These are phyloP conservation scores for Fusarium siculi DNA, from an alignment of 2,329 filamentous ascomycete species.

Conservation along the genomic window DNA sequence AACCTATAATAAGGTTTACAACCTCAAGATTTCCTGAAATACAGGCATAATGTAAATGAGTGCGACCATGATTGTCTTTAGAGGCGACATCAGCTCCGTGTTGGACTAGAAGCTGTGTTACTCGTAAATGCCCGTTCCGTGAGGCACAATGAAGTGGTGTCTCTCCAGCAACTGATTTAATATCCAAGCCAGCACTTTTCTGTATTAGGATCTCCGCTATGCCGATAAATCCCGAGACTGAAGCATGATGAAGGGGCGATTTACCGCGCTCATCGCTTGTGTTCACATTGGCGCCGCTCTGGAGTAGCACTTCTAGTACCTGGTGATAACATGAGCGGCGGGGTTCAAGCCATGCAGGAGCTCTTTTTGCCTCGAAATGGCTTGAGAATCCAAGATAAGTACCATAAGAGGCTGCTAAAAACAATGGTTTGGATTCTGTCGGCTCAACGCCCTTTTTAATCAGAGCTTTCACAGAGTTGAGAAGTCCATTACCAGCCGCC, in stretches of 20 bases:
- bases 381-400: fast-evolving
- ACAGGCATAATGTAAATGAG: fast-evolving
- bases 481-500: fast-evolving
- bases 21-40: fast-evolving
- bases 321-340: fast-evolving
- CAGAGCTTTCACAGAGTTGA: fast-evolving
- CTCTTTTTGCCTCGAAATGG: fast-evolving
- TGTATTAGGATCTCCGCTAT: not conserved
- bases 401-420: fast-evolving
- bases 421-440: fast-evolving
- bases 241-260: fast-evolving
- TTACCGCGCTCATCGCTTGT: fast-evolving
- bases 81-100: fast-evolving
- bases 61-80: fast-evolving
- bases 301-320: fast-evolving
- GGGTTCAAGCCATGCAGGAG: no score
- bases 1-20: fast-evolving
- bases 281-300: not conserved
- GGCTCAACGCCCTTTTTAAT: fast-evolving
- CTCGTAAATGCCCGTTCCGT: fast-evolving
- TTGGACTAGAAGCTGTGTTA: fast-evolving
- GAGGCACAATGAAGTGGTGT: not conserved
- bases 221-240: fast-evolving
- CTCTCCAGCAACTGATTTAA: fast-evolving
- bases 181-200: fast-evolving